Base-by-base conservation (phyloP, 2,329 filamentous ascomycete genomes). In the Aspergillus sp. region DNA sequence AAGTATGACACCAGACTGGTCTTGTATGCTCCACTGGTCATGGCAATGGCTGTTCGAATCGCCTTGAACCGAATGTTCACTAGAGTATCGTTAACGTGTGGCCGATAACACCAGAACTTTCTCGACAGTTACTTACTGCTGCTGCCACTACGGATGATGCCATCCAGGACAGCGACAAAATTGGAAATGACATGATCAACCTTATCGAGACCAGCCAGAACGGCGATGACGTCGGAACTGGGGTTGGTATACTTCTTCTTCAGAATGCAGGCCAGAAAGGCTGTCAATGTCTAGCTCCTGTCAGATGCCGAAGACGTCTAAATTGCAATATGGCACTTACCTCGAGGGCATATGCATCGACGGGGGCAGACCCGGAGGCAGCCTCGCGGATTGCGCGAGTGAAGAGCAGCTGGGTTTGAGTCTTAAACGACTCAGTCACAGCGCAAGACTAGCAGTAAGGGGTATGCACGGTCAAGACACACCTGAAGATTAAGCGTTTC, bases 1-100 rank as follows among this genome's bases (percentile, higher is more conserved):
- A 99, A 92, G 77, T 98, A 99, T 1, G 93, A 96, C 58, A 97
- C 85, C 23, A 99, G 83, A 52, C 92, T 95, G 4, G 95, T 98
- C 78, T 96, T 93, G 76, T 97, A 98, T 60, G 93, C 93, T n/a
- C 94, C 93, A 9, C 93, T 92, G 7, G 92, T 91, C 59, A 97
- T 88, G 15, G 93, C 90, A 61, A 97, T 84, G 7, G 93, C 88
- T 48, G 92, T 89, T 69, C 91, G 85, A 31, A 97, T 86, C 7
- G 93, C 94, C 74, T 91, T 93, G 67, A 89, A 85, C 60, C 93
- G 89, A 55, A 95, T 74, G 45, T 90, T 86, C 71, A 91, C 90
- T 93, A 68, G 7, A 56, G n/a, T 17, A 30, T 19, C 17, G 28
- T 60, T 54, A 64, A 53, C 48, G 63, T 47, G 28, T n/a, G 30